Conservation (phyloP, 2,329 filamentous ascomycete genomes). For the Trichoderma sp. region DNA sequence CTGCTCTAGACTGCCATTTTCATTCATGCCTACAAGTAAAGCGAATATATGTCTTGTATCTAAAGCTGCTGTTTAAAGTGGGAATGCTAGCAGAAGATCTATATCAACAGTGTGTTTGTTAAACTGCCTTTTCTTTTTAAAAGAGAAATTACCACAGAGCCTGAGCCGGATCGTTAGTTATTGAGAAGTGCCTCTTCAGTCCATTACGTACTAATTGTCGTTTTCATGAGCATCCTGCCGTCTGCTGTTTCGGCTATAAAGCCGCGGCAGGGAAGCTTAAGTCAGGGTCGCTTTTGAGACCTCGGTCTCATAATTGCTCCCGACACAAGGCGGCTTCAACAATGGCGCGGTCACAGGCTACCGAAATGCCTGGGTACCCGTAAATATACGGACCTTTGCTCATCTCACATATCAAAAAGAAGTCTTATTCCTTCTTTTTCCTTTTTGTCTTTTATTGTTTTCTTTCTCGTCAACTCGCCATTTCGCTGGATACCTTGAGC, state of each 20-base stretch:
- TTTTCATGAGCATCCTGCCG: neutral
- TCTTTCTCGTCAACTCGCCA: neutral
- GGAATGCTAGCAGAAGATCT: neutral
- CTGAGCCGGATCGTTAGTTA: neutral
- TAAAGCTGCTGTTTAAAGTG: neutral
- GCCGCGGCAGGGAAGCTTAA: neutral
- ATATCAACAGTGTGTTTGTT: neutral
- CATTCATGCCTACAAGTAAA: neutral
- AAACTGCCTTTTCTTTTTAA: neutral
- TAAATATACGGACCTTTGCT: neutral
- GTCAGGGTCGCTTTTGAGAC: neutral
- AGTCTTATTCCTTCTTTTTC: neutral
- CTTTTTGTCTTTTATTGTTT: no score
- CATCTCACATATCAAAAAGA: neutral
- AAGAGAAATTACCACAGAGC: neutral
- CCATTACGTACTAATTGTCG: neutral
- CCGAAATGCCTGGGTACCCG: neutral
- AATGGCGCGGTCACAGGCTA: no score
- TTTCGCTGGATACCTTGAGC: neutral
- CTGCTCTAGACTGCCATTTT: neutral
- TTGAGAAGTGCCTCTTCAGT: neutral
- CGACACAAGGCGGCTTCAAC: neutral
- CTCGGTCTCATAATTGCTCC: constrained; percentile 7
- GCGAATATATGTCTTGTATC: neutral
- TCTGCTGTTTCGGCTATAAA: neutral